Evolutionary conservation across 257 asterid species (phyloP), one percentile per base, ranked within the genome.

Genomic region (Nicotiana otophora): DNA sequence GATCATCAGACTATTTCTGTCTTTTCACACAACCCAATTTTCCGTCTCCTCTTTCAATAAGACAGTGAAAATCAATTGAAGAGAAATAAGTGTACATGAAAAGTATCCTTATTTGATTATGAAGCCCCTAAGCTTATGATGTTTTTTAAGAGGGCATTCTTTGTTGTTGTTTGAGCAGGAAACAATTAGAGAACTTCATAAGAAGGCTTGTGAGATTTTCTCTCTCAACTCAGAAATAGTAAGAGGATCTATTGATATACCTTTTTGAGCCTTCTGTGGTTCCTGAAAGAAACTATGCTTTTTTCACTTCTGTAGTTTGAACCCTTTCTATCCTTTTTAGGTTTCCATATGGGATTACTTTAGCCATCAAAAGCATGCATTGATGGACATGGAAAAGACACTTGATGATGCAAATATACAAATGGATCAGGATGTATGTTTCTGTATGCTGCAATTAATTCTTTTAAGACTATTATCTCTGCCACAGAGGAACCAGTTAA

Each of bases 391-490:
- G 97, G 98, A 90, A 69, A 96, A 93, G 90, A 92, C 97, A 5
- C 98, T 96, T 58, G 98, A 92, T 86, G 97, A 94, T 90, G 98
- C 98, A 80, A 96, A 96, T 87, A 93, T 96, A 83, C 99, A 96
- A 88, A 96, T 96, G 99, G 99, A 94, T 89, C 98, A 96, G 93
- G 98, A 96, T 90, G 98, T 94, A 85, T 84, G 99, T 90, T 85
- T 88, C 85, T 83, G 60, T 88, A 54, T 82, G 16, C 58, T 84
- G 77, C 77, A 76, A 82, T 63, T 61, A 78, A 9, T 66, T 19
- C 83, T 82, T 63, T 46, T 23, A 67, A 81, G 83, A 78, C 48
- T 84, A 61, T 75, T 80, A 80, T 69, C 75, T 78, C 78, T 75
- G 72, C 63, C 66, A 61, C 86, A 74, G 61, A 30, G 62, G 33